Base-by-base conservation (phyloP, 192 early-diverging fungal species). In the Coemansia sp. region DNA sequence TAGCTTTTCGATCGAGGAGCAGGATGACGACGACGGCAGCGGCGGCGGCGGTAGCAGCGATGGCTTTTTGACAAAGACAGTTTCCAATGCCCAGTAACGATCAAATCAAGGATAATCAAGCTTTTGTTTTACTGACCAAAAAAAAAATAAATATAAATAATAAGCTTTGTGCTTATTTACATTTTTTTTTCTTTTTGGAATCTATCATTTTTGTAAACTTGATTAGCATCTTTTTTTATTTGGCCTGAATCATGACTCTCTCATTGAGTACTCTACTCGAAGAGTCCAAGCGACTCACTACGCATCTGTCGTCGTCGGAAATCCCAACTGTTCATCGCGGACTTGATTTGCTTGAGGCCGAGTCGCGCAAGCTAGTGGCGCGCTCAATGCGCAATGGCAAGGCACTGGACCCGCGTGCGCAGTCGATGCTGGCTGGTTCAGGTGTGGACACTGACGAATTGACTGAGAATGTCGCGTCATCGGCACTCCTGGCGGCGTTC, bases 331-430 rank as follows among this genome's bases (percentile, higher is more conserved):
- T 99, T 65, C 88, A 95, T 67, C 88, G 96, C 38, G 92, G 91
- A 52, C 87, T 99, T 24, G 91, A 91, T 78, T 92, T 97, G 86
- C 95, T 99, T 61, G 94, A 94, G 71, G 77, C 89, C 15, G 91
- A 95, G 63, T 93, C 95, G 10, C 88, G 91, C 43, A 92, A 91
- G 59, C 85, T 97, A 10, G 86, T 87, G 11, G 81, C 85, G 22
- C 72, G 78, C 16, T 72, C 86, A 2, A 73, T 75, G 16, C 79
- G 81, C 52, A 65, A 72, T 38, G 75, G 82, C 10, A 60, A 66
- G 18, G 55, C 72, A 2, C 68, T 75, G 5, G 78, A 83, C 59
- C 59, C 79, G 18, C 78, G 77, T 2, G 89, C 88, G 12, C 89
- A 91, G 9, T 89, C 89, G 65, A 86, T 98, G 42, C 80, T 97